Evolutionary conservation across 2,329 filamentous ascomycete species (phyloP), one percentile per base, ranked within the genome.

Genomic region (Penicillium janthinellum): DNA sequence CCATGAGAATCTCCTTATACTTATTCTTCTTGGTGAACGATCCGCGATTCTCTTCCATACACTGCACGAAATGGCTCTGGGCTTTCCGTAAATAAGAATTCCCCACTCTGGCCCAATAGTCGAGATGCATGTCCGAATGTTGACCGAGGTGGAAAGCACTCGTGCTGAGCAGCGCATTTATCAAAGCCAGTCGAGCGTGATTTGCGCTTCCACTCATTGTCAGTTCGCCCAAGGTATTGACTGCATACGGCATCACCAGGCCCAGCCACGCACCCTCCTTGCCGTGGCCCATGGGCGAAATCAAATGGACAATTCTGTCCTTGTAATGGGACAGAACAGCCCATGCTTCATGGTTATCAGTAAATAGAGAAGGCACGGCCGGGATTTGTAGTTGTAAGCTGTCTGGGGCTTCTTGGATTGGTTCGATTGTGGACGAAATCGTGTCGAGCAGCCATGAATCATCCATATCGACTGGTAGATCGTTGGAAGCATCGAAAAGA

Each of bases 1-100:
- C 57, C 60, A 66, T 65, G 5, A 66, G 25, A 3, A 65, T 56
- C 22, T 66, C 64, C 17, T 65, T 66, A 11, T 66, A 66, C 53
- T 65, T 64, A 37, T 55, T 57, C 11, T 20, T 58, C 12, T 52
- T 60, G 1, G 22, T 12, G 0, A 28, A 17, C 1, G 50, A 51
- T 4, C 54, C 41, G 22, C 54, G 41, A 5, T n/a, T 37, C 14
- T 60, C 57, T 17, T 63, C 60, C 52, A 64, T 53, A 25, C 57
- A 65, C 44, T 45, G 20, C 14, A 57, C 15, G 4, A 65, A 57
- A 41, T 65, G 58, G 5, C 42, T 35, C 39, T 61, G 44, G 3
- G 60, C 63, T 4, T 37, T 57, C 15, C 11, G 42, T 31, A 64
- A n/a, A 38, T 64, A 65, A 2, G 28, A n/a, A 2, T 54, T 49